Evolutionary conservation across 1,284 basidiomycete genomes (phyloP), one percentile per base, ranked within the genome.

Genomic region (Sporisorium iseilematis-ciliati): DNA sequence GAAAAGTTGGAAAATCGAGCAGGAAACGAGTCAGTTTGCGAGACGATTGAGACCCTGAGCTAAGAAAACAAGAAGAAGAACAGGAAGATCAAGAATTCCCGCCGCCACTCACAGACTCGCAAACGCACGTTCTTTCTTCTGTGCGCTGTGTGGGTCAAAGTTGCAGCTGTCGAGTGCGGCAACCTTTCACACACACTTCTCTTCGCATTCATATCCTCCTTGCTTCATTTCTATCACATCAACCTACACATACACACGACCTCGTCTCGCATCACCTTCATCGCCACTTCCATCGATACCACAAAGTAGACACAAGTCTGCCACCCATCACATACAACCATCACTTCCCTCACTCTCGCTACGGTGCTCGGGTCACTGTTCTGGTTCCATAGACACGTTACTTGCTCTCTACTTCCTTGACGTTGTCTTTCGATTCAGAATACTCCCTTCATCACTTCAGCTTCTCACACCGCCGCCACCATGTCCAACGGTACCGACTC

Each of bases 351-450:
- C 20, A 38, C 43, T 16, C 14, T 48, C 61, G 43, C 57, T 61
- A 29, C 51, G 43, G 68, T 68, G 68, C 57, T 51, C 68, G 68
- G 68, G 68, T 70, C 68, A 70, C 68, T 70, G 68, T 70, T 70
- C 68, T 70, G 58, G 58, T 46, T 53, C 60, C 68, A 57, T 70
- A 70, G 68, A 56, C 68, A 70, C 68, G 68, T 70, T 50, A 8
- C 35, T 51, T 50, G 16, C 35, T 51, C 26, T 54, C 7, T 33
- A 23, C 49, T 31, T 45, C 20, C 50, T 65, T 40, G 55, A 65
- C 68, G 68, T 70, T 46, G 40, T 53, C 58, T 46, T 65, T 65
- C 51, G 68, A 70, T 65, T 57, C 62, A 57, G 68, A 41, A 70
- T 70, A 70, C 62, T 70, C 67, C 62, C 67, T 65, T 41, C 62